A percentile compares a stretch with the other conserved stretches of the same genome.
phyloP scores from a whole-genome alignment of 768 basidiomycete species.

The Pleurotus djamor region DNA sequence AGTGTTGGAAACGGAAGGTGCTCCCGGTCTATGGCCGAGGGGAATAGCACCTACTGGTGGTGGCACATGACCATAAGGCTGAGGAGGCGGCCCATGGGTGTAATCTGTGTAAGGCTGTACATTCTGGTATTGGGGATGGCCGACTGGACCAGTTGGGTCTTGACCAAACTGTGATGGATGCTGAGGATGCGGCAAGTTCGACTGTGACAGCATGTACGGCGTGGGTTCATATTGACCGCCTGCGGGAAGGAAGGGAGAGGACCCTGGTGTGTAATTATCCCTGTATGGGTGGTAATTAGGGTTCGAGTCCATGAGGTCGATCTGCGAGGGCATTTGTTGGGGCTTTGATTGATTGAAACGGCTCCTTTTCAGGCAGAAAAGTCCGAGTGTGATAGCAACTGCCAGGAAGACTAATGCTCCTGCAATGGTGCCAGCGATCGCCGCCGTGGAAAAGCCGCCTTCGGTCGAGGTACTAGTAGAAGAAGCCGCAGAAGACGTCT shows the following conservation, averaged over 20 bases:
- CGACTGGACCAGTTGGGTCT: not conserved
- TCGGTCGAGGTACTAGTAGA: slow-evolving; percentile 20
- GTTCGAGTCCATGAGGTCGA: slow-evolving; percentile 28
- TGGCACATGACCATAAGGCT: not conserved
- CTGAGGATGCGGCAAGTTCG: not conserved
- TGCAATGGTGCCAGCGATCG: slow-evolving; percentile 50
- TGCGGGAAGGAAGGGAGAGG: slow-evolving; percentile 28
- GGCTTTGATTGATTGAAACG: slow-evolving; percentile 21
- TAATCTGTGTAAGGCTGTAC: slow-evolving; percentile 10
- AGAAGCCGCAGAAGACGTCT: slow-evolving; percentile 19
- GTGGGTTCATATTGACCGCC: slow-evolving; percentile 6
- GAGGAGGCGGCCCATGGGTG: not conserved
- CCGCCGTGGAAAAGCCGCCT: slow-evolving; percentile 34
- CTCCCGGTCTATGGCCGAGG: not conserved
- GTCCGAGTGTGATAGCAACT: slow-evolving; percentile 44
- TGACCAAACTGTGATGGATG: not conserved
- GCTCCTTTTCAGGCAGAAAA: slow-evolving; percentile 46
- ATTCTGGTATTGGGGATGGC: not conserved
- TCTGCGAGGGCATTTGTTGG: slow-evolving; percentile 27
- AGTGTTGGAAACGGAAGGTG: slow-evolving; percentile 1
- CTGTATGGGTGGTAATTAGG: slow-evolving; percentile 25
- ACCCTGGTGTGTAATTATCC: slow-evolving; percentile 10
- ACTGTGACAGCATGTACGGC: not conserved
- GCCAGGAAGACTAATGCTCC: slow-evolving; percentile 53
- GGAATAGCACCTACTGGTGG: not conserved